phyloP scores from a whole-genome alignment of 2,329 filamentous ascomycete species.

The Diplocarpon rosae region DNA sequence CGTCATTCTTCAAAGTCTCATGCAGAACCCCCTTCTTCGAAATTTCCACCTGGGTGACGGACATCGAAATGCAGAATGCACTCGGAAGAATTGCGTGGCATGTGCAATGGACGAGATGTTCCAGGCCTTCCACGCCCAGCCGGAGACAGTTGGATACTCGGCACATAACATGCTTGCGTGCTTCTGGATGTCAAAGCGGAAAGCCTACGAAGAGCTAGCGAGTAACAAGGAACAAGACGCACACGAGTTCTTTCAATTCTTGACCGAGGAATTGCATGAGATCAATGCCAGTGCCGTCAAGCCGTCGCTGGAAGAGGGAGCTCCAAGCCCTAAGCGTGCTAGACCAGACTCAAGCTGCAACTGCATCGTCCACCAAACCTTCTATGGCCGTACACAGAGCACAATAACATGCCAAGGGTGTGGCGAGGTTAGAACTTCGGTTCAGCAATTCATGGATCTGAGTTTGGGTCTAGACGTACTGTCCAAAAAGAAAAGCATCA shows the following conservation, averaged over 20 bases:
- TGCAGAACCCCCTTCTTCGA: slow-evolving; percentile 85
- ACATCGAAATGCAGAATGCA: slow-evolving; percentile 69
- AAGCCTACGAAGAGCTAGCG: slow-evolving; percentile 61
- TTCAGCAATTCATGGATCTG: slow-evolving; percentile 85
- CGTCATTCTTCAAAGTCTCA: slow-evolving; percentile 83
- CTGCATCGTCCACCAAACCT: slow-evolving; percentile 89
- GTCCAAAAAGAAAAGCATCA: slow-evolving; percentile 49
- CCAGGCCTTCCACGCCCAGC: slow-evolving; percentile 58
- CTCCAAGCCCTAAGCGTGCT: slow-evolving; percentile 16
- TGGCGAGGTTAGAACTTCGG: slow-evolving; percentile 66
- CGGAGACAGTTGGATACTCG: slow-evolving; percentile 81
- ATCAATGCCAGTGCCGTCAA: slow-evolving; percentile 52
- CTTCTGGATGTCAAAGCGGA: slow-evolving; percentile 78
- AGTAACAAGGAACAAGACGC: slow-evolving; percentile 95
- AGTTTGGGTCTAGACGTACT: slow-evolving; percentile 74
- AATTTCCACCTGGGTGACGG: slow-evolving; percentile 90
- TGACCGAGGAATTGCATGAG: slow-evolving; percentile 83
- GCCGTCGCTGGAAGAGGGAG: slow-evolving; percentile 15
- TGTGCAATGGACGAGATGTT: slow-evolving; percentile 67
- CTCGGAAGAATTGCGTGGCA: slow-evolving; percentile 49
- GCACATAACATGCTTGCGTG: slow-evolving; percentile 81
- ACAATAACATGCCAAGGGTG: slow-evolving; percentile 88
- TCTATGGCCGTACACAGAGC: slow-evolving; percentile 83
- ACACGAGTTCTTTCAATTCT: slow-evolving; percentile 93
- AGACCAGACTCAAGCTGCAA: slow-evolving; percentile 43